Evolutionary conservation across 2,329 filamentous ascomycete species (phyloP).

Genomic region (Claviceps africana): DNA sequence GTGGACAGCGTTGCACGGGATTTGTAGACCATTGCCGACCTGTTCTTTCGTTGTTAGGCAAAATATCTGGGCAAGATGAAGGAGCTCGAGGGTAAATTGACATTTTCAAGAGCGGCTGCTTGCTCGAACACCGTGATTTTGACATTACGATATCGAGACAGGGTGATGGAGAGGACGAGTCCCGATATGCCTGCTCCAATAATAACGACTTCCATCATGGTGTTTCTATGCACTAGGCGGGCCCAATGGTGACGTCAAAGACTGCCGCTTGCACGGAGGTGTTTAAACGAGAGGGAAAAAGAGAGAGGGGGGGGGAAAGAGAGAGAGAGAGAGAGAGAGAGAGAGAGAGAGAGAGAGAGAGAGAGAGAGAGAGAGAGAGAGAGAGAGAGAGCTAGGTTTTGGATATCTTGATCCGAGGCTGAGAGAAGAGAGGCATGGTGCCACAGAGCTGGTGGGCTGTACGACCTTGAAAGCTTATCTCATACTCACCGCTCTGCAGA

Average conservation of each 20-base stretch:
- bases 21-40: slow-evolving; percentile 9
- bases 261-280: background rate
- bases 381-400: background rate
- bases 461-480: too few species aligned
- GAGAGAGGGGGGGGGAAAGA: too few species aligned
- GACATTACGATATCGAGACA: slow-evolving; percentile 2
- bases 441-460: too few species aligned
- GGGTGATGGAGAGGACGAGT: slow-evolving; percentile 6
- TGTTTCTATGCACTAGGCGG: background rate
- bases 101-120: background rate
- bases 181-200: slow-evolving; percentile 9
- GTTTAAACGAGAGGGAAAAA: too few species aligned
- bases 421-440: background rate
- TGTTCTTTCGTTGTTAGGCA: background rate
- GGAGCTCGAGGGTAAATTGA: background rate
- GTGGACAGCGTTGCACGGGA: slow-evolving; percentile 9
- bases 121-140: slow-evolving; percentile 7
- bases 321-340: background rate
- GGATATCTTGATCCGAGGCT: background rate
- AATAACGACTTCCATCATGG: slow-evolving; percentile 6
- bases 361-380: background rate
- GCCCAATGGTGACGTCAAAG: background rate
- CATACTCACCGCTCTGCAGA: too few species aligned
- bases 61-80: background rate
- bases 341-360: background rate